Percentiles rank a stretch among this genome's conserved stretches.
phyloP scores from a whole-genome alignment of 2,329 filamentous ascomycete species.

The Fusarium pininemorale region DNA sequence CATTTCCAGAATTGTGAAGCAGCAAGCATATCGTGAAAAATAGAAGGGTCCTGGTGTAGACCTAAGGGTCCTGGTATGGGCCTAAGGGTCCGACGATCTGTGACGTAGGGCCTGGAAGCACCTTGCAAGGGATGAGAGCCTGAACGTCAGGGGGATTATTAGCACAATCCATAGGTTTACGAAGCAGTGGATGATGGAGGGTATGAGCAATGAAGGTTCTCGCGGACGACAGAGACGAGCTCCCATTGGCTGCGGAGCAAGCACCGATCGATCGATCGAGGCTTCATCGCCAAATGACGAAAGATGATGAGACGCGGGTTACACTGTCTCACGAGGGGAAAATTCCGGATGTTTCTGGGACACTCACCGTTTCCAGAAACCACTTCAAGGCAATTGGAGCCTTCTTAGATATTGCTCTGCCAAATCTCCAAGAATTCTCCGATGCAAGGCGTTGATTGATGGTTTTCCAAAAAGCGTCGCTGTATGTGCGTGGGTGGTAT shows the following conservation, averaged over 20 bases:
- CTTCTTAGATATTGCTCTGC: not conserved
- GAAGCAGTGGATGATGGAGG: not conserved
- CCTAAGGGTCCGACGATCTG: slow-evolving; percentile 28
- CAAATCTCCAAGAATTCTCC: not conserved
- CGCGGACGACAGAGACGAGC: not conserved
- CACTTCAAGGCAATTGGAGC: not conserved
- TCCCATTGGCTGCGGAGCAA: slow-evolving; percentile 39
- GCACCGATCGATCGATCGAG: slow-evolving; percentile 48
- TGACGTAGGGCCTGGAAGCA: slow-evolving; percentile 35
- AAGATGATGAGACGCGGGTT: slow-evolving; percentile 21
- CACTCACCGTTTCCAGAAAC: slow-evolving; percentile 26
- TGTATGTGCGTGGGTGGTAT: not conserved
- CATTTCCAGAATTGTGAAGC: slow-evolving; percentile 13
- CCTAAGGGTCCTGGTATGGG: slow-evolving; percentile 10
- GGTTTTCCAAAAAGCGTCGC: not conserved
- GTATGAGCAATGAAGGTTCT: slow-evolving; percentile 18
- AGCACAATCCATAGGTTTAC: slow-evolving; percentile 12
- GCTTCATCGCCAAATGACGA: slow-evolving; percentile 40
- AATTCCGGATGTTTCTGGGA: slow-evolving; percentile 13
- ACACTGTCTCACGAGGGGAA: slow-evolving; percentile 11
- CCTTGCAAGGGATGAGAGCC: slow-evolving; percentile 10
- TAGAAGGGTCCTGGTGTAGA: slow-evolving; percentile 8
- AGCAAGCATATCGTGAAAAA: slow-evolving; percentile 5
- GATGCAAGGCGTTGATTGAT: not conserved
- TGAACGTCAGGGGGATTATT: slow-evolving; percentile 11